Evolutionary conservation across 2,329 filamentous ascomycete genomes (phyloP), one percentile per base, ranked within the genome.

Genomic region (Neonectria faginata): DNA sequence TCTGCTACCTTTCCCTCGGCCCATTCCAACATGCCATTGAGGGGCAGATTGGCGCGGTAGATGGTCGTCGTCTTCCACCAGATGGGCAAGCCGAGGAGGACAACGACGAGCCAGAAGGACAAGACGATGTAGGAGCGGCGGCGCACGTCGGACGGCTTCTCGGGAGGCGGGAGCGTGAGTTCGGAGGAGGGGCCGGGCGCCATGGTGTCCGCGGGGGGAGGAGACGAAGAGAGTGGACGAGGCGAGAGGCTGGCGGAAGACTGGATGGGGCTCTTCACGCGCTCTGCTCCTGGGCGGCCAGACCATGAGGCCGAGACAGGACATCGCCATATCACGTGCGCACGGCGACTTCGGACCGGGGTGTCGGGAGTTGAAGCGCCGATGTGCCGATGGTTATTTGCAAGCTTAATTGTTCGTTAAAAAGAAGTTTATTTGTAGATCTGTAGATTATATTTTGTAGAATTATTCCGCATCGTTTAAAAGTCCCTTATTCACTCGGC

Each of bases 41-140:
- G 79, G 5, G 96, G 96, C 71, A 99, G 82, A 48, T 89, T 86
- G 12, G 95, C 94, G 60, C 96, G 88, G 78, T 97, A 94, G 60
- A 98, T 97, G 0, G 92, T 91, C 4, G 96, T 99, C 0, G 96
- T 98, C 78, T 89, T 90, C 89, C 93, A 97, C 96, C 96, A 99
- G 86, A 97, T 91, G 62, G 96, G 96, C 69, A 99, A 79, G 3
- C 96, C 96, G 6, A 99, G 81, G 31, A 91, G 86, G 7, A 97
- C 77, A 7, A 97, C 92, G 41, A 98, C 89, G 5, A 89, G 83
- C 96, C 96, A 99, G 79, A 97, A 98, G 9, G 95, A 95, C 66
- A 92, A 78, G 67, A 99, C 89, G 55, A 98, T 91, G 67, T 85
- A 84, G 52, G 88, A 88, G 59, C 96, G 90, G 62, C 91, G 88